These are phyloP conservation scores for Fraxinus albicans DNA, from an alignment of 305 asterid genomes.

Conservation along the genomic window DNA sequence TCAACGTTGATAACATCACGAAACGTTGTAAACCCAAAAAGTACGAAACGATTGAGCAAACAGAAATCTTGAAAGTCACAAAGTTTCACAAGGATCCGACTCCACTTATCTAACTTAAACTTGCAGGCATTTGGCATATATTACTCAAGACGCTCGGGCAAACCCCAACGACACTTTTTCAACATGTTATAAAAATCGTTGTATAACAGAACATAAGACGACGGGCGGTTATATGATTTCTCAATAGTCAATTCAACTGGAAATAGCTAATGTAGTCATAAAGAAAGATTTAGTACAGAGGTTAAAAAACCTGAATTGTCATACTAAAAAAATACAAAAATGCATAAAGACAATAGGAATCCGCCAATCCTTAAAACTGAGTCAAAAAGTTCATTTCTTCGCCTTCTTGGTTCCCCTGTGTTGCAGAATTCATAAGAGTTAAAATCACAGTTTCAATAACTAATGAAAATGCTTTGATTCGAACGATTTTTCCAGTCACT, in stretches of 20 bases:
- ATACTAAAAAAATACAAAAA: slow-evolving; percentile 30
- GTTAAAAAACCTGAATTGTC: slow-evolving; percentile 25
- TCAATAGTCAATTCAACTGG: not conserved
- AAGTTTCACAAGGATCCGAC: not conserved
- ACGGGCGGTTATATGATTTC: not conserved
- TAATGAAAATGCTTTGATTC: not conserved
- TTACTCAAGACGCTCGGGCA: not conserved
- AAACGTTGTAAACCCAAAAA: not conserved
- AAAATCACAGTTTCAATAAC: not conserved
- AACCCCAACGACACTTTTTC: not conserved
- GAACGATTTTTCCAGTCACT: slow-evolving; percentile 15
- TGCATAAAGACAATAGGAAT: not conserved
- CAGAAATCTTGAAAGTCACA: not conserved
- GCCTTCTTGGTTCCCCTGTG: slow-evolving; percentile 74
- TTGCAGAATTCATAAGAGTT: not conserved
- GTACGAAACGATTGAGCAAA: not conserved
- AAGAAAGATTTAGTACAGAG: not conserved
- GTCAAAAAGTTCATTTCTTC: slow-evolving; percentile 47
- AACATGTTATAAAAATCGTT: not conserved
- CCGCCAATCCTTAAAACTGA: slow-evolving; percentile 22
- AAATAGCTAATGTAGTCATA: not conserved
- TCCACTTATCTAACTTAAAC: not conserved
- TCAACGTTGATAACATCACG: not conserved
- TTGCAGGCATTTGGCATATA: not conserved
- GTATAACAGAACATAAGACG: not conserved